phyloP scores from a whole-genome alignment of 73 alveolate species.

The Symbiodinium pilosum region DNA sequence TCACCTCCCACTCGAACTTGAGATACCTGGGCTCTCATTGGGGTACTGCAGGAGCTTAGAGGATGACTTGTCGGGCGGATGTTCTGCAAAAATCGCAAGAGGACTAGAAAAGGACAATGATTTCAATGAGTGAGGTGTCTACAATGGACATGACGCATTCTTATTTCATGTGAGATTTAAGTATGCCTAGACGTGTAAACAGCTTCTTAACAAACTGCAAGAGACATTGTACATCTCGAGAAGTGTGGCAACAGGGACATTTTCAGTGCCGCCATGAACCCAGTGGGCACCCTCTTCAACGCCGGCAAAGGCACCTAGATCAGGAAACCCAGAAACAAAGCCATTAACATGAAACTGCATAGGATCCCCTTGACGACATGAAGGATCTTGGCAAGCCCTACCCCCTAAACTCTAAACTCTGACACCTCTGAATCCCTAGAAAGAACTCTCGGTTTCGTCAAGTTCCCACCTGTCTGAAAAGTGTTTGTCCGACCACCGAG shows the following conservation, averaged over 20 bases:
- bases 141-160: no score
- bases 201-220: neutral
- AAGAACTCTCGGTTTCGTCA: neutral
- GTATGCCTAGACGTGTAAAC: neutral
- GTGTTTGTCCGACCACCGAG: conserved; percentile 84
- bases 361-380: no score
- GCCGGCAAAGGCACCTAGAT: neutral
- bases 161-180: neutral
- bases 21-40: neutral
- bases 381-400: neutral
- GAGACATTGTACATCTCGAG: conserved; percentile 69
- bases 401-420: no score
- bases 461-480: conserved; percentile 17
- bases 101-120: no score
- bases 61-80: neutral
- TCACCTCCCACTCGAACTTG: conserved; percentile 79
- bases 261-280: conserved; percentile 87
- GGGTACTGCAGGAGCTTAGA: neutral
- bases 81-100: neutral
- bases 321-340: no score
- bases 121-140: no score
- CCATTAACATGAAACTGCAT: no score
- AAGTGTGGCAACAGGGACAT: conserved; percentile 38
- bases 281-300: conserved; percentile 70
- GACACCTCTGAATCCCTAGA: no score